Base-by-base conservation (phyloP, 2,329 filamentous ascomycete species). In the Dothiorella sarmentorum region DNA sequence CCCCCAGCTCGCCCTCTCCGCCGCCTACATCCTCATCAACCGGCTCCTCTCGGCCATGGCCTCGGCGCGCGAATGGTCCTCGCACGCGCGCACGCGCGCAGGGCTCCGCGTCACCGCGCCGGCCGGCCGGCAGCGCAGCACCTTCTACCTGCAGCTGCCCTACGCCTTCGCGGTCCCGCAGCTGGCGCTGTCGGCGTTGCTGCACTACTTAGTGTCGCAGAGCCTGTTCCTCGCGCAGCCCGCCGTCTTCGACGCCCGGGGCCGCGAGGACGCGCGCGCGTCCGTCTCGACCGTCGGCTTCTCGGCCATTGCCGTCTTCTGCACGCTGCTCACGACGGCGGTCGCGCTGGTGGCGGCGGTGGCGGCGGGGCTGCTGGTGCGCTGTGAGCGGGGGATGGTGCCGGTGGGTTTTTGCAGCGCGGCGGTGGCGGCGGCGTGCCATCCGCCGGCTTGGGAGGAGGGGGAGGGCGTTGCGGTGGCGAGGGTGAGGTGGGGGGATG, bases 11-110 rank as follows among this genome's bases (percentile, higher is more conserved):
- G 57, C 80, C 9, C 60, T 81, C 0, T 78, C 76, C 0, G 66
- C 78, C 17, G 31, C 79, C 0, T 81, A 82, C 62, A 66, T 80
- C 4, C 65, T 72, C 1, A 77, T 74, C 66, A 81, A 80, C 61
- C 68, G 68, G 3, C 67, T 81, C 4, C 68, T 77, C 18, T 83
- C 78, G 0, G 71, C 65, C 4, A 80, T 82, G 69, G 69, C 80
- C 1, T 62, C 77, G 0, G 76, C 75, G 0, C 63, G 69, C 4
- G 82, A 85, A 66, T 84, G 75, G 67, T 72, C 69, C 31, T 61
- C 64, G 0, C 80, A 76, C 65, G 66, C 70, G 1, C 18, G 58
- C 0, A 2, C 63, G 0, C 67, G 66, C 3, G 76, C 74, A 56
- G 44, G 63, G 0, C 67, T 79, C 0, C 70, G 75, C 1, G 75